Conservation (phyloP, 306 rosid species). For the Hippophae rhamnoides region DNA sequence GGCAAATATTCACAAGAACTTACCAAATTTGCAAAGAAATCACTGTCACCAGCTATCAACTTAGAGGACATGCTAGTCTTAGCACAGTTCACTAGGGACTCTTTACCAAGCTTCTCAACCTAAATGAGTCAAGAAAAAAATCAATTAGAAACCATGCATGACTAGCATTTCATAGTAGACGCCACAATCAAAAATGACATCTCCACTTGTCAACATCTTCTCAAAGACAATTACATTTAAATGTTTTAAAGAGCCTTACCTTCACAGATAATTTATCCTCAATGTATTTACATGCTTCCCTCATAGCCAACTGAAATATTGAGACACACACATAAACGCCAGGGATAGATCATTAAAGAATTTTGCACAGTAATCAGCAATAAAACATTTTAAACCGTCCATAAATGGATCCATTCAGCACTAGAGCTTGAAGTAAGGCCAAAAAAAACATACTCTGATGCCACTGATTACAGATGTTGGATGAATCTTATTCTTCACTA, state of each 20-base stretch:
- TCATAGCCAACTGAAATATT: constrained; percentile 71
- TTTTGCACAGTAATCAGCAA: too few species aligned
- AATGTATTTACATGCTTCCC: constrained; percentile 89
- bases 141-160: constrained; percentile 4
- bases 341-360: too few species aligned
- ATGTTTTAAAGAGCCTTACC: constrained; percentile 28
- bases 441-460: constrained; percentile 47
- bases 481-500: constrained; percentile 89
- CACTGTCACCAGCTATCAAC: constrained; percentile 87
- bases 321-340: too few species aligned
- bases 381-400: too few species aligned
- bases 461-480: constrained; percentile 98
- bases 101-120: constrained; percentile 97
- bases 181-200: too few species aligned
- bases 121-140: constrained; percentile 18
- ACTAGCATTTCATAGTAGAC: too few species aligned
- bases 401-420: too few species aligned
- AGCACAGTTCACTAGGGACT: constrained; percentile 77
- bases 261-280: constrained; percentile 76
- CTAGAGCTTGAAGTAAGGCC: too few species aligned
- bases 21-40: constrained; percentile 90
- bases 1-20: constrained; percentile 2
- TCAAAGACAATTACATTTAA: constrained; percentile 1
- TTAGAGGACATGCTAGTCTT: constrained; percentile 99
- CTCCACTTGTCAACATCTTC: not conserved